Evolutionary conservation across 2,329 filamentous ascomycete genomes (phyloP), one percentile per base, ranked within the genome.

Genomic region (Beauveria bassiana): DNA sequence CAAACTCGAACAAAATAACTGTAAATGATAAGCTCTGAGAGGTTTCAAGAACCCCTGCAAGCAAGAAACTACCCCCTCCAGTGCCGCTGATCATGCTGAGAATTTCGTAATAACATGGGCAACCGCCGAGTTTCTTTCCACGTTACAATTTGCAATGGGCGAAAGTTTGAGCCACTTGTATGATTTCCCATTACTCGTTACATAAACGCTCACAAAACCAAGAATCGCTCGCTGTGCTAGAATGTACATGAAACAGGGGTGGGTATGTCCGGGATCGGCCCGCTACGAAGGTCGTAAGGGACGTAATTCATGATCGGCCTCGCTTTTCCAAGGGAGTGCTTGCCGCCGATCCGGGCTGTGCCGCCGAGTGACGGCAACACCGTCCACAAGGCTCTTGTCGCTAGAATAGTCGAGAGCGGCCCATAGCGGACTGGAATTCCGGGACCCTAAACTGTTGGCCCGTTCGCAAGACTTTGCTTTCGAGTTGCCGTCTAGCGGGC

Each of bases 371-470:
- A 64, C 62, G 14, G 62, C 59, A n/a, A 51, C 45, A 2, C 49
- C 46, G 4, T 63, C 52, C 6, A 63, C 62, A 16, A 65, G 50
- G 31, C 64, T 63, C 46, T 63, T 63, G 28, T 66, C 62, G 46
- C 65, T 64, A 8, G 58, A 61, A 22, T 61, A 56, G 57, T 65
- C 65, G 18, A 38, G 57, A 51, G 42, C 16, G 1, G 20, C 51
- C 63, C 64, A 64, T 26, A 61, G 1, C 2, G 56, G 53, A 34
- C 28, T 60, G 9, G 50, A 54, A 24, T 61, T 61, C 4, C 61
- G 52, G 1, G 60, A 61, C n/a, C 26, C 54, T 14, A 34, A 18
- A 59, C 63, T 64, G 45, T 49, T 50, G 20, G 54, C 40, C 14
- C 47, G 57, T 16, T 64, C 59, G 40, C 49, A 55, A 14, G 64